Base-by-base conservation (phyloP, 2,329 filamentous ascomycete genomes). In the Penicillium brasilianum region DNA sequence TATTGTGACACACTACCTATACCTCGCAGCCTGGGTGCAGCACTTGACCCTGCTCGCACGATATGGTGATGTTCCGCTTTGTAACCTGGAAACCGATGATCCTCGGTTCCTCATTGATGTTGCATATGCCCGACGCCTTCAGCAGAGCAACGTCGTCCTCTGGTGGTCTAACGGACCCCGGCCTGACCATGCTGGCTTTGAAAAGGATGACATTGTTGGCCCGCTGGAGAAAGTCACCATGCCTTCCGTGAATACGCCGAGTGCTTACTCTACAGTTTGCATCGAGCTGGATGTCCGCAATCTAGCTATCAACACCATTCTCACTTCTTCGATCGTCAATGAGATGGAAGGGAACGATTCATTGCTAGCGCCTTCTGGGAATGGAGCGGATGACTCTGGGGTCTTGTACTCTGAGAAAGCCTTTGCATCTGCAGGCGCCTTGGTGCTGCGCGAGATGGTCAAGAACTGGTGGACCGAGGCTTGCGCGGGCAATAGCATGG, bases 391-490 rank as follows among this genome's bases (percentile, higher is more conserved):
- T 10, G 89, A 88, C 0, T 82, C 85, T 0, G 90, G 90, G 61
- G 84, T 89, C 18, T 85, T 96, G 7, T 90, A 91, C 63, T 91
- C 93, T 0, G 93, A 97, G 64, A 95, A 90, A 62, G 92, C 94
- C 0, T 99, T 99, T 74, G 90, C 94, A n/a, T 91, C 92, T 53
- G 93, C 94, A 3, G 92, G 93, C 57, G 91, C 98, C 4, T 86
- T 89, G 7, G 95, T 99, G 0, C 83, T 99, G 3, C 90, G 95
- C 14, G 96, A 98, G 70, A 97, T 99, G 93, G 95, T 99, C 69
- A 97, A 97, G 76, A 87, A 91, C 2, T 99, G 96, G 96, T 99
- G 95, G 95, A 86, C 90, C 0, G 94, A 99, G 76, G 96, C 95
- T 6, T 95, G 92, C 74, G 88, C 87, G 63, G 92, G 93, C 39